Conservation (phyloP, 805 yeast genomes). For the Clavispora carvajalis region DNA sequence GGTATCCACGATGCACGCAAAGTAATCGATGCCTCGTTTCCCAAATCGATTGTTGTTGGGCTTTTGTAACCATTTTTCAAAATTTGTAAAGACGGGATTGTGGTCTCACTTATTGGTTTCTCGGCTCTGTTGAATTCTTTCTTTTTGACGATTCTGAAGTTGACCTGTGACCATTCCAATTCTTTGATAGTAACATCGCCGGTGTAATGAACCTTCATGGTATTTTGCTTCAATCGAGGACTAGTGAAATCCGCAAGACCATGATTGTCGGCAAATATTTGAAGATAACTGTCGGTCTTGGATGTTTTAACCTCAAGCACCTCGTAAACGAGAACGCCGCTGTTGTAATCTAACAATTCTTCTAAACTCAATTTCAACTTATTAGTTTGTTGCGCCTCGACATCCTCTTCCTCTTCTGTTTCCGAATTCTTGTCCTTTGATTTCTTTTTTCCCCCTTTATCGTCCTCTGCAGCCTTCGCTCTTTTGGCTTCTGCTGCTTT, state of each 20-base stretch:
- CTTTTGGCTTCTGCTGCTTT: slow-evolving; percentile 19
- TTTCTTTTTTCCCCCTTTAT: slow-evolving; percentile 20
- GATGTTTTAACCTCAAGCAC: slow-evolving; percentile 54
- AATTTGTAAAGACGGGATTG: slow-evolving; percentile 61
- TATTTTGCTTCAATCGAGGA: slow-evolving; percentile 45
- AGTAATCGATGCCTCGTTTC: slow-evolving; percentile 47
- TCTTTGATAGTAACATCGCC: slow-evolving; percentile 78
- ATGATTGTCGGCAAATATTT: slow-evolving; percentile 70
- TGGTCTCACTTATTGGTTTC: slow-evolving; percentile 55
- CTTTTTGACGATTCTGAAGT: slow-evolving; percentile 58
- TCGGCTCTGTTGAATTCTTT: slow-evolving; percentile 49
- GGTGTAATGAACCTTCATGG: slow-evolving; percentile 34
- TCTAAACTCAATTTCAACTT: slow-evolving; percentile 50
- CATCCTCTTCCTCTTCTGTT: slow-evolving; percentile 29
- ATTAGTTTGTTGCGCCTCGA: slow-evolving; percentile 17
- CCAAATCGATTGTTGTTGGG: slow-evolving; percentile 52
- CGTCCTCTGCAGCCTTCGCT: slow-evolving; percentile 26
- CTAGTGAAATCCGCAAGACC: slow-evolving; percentile 62
- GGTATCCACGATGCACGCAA: slow-evolving; percentile 79
- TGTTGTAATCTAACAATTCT: slow-evolving; percentile 51
- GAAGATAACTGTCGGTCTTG: slow-evolving; percentile 58
- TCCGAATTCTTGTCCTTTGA: slow-evolving; percentile 19
- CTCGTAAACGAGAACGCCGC: slow-evolving; percentile 75
- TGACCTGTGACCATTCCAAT: slow-evolving; percentile 64
- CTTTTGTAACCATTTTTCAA: slow-evolving; percentile 59